Conservation (phyloP, 2,329 filamentous ascomycete genomes). For the Parafenestella ontariensis region DNA sequence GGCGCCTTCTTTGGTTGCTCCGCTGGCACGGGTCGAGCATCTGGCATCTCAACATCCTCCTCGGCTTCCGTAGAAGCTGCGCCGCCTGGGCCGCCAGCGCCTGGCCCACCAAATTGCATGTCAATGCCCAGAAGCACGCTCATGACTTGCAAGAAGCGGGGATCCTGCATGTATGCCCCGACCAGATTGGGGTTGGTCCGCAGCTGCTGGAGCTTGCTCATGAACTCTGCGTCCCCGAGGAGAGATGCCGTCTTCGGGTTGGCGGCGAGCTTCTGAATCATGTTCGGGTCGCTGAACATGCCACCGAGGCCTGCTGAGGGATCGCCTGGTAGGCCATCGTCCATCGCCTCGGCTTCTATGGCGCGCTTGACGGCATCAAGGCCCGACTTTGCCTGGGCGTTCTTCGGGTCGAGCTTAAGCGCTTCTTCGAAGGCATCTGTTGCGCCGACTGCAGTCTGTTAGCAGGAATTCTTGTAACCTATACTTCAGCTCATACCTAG, state of each 20-base stretch:
- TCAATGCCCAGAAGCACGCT: slow-evolving; percentile 93
- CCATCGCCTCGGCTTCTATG: slow-evolving; percentile 76
- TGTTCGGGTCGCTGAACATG: slow-evolving; percentile 93
- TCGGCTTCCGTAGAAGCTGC: slow-evolving; percentile 59
- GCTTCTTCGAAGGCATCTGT: slow-evolving; percentile 92
- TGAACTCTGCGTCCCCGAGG: slow-evolving; percentile 84
- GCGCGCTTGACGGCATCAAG: slow-evolving; percentile 85
- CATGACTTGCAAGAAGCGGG: slow-evolving; percentile 91
- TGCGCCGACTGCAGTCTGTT: slow-evolving; percentile 66
- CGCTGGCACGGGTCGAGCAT: slow-evolving; percentile 64
- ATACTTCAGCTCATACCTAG: slow-evolving; percentile 60
- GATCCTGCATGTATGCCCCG: slow-evolving; percentile 84
- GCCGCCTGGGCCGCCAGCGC: slow-evolving; percentile 50
- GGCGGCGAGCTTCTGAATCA: slow-evolving; percentile 86
- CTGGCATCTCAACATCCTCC: slow-evolving; percentile 81
- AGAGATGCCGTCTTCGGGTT: slow-evolving; percentile 91
- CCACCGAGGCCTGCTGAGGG: slow-evolving; percentile 79
- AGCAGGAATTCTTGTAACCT: slow-evolving; percentile 9
- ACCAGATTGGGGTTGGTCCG: slow-evolving; percentile 81
- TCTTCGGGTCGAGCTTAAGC: slow-evolving; percentile 89
- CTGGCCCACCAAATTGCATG: slow-evolving; percentile 73
- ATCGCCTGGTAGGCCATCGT: slow-evolving; percentile 68
- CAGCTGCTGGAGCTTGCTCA: slow-evolving; percentile 84
- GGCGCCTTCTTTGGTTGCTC: slow-evolving; percentile 60
- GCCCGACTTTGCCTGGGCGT: slow-evolving; percentile 91